Evolutionary conservation across 1,284 basidiomycete species (phyloP).

Genomic region (Cutaneotrichosporon sp.): DNA sequence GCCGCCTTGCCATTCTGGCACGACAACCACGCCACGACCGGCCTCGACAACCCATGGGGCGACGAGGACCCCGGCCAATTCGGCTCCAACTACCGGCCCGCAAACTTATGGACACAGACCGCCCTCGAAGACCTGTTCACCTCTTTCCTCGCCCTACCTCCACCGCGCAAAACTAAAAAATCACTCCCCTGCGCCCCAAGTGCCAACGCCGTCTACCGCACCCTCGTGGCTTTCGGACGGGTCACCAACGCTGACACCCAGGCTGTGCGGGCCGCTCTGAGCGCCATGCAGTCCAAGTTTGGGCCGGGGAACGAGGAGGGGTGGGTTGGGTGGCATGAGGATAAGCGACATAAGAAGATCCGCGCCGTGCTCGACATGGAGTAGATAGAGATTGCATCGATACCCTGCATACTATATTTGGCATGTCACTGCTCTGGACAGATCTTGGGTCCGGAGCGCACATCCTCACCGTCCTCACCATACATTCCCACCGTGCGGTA

Average conservation of each 20-base stretch:
- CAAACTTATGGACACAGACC: conserved; percentile 31
- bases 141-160: conserved; percentile 32
- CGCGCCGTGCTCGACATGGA: conserved; percentile 15
- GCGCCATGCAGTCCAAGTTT: conserved; percentile 45
- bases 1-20: conserved; percentile 20
- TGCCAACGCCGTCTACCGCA: conserved; percentile 34
- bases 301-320: conserved; percentile 34
- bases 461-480: too few relatives aligned
- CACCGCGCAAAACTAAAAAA: conserved; percentile 2
- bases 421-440: background rate
- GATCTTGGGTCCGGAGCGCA: too few relatives aligned
- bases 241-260: conserved; percentile 37
- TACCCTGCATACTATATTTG: conserved; percentile 30
- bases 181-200: conserved; percentile 29
- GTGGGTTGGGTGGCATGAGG: conserved; percentile 39
- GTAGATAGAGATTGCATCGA: conserved; percentile 16
- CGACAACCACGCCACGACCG: conserved; percentile 8
- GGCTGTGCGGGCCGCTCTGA: conserved; percentile 36
- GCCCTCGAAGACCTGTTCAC: conserved; percentile 36
- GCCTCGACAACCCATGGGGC: conserved; percentile 16
- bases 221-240: conserved; percentile 44
- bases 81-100: conserved; percentile 16
- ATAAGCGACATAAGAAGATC: conserved; percentile 31
- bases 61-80: conserved; percentile 11
- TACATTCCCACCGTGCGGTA: too few relatives aligned